phyloP scores from a whole-genome alignment of 768 basidiomycete genomes.

The Collybiopsis luxurians region DNA sequence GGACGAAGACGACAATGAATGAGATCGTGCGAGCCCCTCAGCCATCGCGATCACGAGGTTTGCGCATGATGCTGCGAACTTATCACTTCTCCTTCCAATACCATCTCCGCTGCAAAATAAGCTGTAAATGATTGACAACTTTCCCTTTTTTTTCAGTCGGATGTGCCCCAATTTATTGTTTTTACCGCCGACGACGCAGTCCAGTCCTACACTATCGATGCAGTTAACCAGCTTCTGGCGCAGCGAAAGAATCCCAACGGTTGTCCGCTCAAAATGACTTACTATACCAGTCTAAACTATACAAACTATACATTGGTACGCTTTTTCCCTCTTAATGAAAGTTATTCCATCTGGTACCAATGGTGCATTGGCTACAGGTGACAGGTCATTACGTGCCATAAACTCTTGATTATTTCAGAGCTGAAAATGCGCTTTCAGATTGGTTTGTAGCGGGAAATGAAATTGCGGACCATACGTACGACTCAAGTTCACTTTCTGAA shows the following conservation, averaged over 20 bases:
- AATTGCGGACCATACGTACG: constrained; percentile 76
- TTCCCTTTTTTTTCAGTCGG: constrained; percentile 33
- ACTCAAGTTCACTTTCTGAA: too few relatives aligned
- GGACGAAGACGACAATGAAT: too few relatives aligned
- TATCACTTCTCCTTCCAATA: too few relatives aligned
- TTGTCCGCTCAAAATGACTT: constrained; percentile 74
- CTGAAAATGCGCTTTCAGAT: constrained; percentile 38
- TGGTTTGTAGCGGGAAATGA: constrained; percentile 84
- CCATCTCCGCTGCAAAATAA: too few relatives aligned
- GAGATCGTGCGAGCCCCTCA: too few relatives aligned
- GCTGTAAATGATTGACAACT: too few relatives aligned
- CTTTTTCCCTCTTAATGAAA: too few relatives aligned
- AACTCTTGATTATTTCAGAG: too few relatives aligned
- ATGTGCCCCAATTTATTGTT: constrained; percentile 66
- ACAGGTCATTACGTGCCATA: too few relatives aligned
- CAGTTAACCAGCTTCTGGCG: constrained; percentile 72
- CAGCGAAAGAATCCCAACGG: constrained; percentile 77
- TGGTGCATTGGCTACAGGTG: not conserved
- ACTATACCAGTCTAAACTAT: constrained; percentile 67
- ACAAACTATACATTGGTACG: constrained; percentile 74
- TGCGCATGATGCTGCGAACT: too few relatives aligned
- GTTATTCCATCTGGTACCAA: too few relatives aligned
- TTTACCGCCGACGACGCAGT: constrained; percentile 78
- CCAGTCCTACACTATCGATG: constrained; percentile 72
- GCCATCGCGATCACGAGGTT: too few relatives aligned